Base-by-base conservation (phyloP, 352 stramenopile genomes). In the Globisporangium spiculum region DNA sequence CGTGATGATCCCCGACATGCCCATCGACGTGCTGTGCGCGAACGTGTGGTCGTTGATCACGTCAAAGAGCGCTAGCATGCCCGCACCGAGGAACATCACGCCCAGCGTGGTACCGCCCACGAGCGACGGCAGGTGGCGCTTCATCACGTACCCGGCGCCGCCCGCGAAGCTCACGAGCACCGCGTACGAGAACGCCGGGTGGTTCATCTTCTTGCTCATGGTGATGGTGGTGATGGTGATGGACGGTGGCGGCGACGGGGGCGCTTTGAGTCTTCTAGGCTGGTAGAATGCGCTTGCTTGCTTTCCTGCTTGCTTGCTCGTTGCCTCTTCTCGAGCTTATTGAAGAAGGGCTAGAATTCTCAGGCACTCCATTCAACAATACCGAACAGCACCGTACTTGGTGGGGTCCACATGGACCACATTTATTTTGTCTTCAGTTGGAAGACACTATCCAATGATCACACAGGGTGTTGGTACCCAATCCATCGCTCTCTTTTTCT, bases 151-250 rank as follows among this genome's bases (percentile, higher is more conserved):
- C 30, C 80, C 81, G 0, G 80, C 72, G 48, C 86, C 86, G 27
- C 86, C 86, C 2, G 81, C 79, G 52, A 91, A 60, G 56, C 77
- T 88, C 64, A 87, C 72, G 60, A 93, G 75, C 10, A 84, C 80
- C 14, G 86, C 86, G 66, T 84, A 93, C 69, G 83, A 80, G 70
- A 91, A 93, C 61, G 84, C 86, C 59, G 86, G 86, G 66, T 93
- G 86, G 56, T 65, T 62, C 34, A 44, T 12, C 20, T 59, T 60
- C 55, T 75, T 78, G 66, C 66, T 68, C 77, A 81, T 83, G 53
- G 18, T 63, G n/a, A n/a, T 16, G 55, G 34, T 18, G 36, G 36
- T 18, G 36, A n/a, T 16, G 55, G 34, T 18, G 38, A 14, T 18
- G 38, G 38, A 4, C 38, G 53, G 36, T 27, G 32, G 30, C 18